These are phyloP conservation scores for Coffea canephora DNA, from an alignment of 257 asterid genomes.

Conservation along the genomic window DNA sequence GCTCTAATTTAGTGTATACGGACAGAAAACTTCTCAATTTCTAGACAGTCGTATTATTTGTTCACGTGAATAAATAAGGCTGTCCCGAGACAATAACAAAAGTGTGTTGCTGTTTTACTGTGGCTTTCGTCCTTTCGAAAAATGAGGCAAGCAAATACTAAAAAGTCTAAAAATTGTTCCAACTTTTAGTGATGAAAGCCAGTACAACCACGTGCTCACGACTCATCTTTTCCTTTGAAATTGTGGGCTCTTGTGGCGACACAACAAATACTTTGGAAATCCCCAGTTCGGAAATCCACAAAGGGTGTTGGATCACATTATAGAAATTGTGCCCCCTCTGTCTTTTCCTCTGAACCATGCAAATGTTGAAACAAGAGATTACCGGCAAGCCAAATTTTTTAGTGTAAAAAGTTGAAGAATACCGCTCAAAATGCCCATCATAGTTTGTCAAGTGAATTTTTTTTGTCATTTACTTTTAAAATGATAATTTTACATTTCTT, in stretches of 20 bases:
- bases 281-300: slow-evolving; percentile 5
- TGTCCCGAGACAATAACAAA: not conserved
- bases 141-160: slow-evolving; percentile 11
- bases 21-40: too few species aligned
- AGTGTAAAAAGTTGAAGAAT: too few species aligned
- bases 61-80: not conserved
- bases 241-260: slow-evolving; percentile 2
- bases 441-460: too few species aligned
- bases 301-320: not conserved
- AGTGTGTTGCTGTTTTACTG: not conserved
- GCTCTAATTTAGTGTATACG: too few species aligned
- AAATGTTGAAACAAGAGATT: too few species aligned
- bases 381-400: too few species aligned
- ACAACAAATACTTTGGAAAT: slow-evolving; percentile 5
- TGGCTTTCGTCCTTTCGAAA: not conserved
- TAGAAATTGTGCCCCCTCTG: not conserved
- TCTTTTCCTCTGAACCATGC: not conserved
- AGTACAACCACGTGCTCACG: slow-evolving; percentile 19
- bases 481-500: too few species aligned
- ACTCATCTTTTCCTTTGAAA: slow-evolving; percentile 18
- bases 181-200: slow-evolving; percentile 9
- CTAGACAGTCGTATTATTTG: too few species aligned
- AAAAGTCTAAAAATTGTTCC: not conserved
- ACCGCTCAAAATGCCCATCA: too few species aligned
- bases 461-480: too few species aligned